Evolutionary conservation across 139 green algal genomes (phyloP).

Genomic region (Chlorella vulgaris): DNA sequence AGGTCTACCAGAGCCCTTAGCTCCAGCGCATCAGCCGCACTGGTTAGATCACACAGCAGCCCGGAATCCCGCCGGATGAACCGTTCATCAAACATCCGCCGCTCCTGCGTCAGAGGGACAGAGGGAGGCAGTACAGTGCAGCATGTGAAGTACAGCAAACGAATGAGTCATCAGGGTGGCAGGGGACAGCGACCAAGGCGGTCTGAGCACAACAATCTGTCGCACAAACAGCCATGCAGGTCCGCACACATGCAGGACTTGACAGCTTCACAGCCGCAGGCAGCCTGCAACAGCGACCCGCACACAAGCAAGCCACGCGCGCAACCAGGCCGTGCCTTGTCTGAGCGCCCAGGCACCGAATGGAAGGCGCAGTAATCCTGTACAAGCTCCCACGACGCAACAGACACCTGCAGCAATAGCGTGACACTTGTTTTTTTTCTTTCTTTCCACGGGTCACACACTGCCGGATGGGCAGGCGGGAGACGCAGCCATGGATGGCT

Average conservation of each 20-base stretch:
- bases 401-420: conserved; percentile 37
- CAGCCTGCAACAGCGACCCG: too few species aligned
- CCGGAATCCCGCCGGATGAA: conserved; percentile 69
- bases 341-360: conserved; percentile 55
- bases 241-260: not conserved
- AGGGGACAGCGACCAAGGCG: not conserved
- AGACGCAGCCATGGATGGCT: not conserved
- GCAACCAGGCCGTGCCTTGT: conserved; percentile 68
- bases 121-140: not conserved
- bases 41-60: conserved; percentile 74
- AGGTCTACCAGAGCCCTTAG: conserved; percentile 76
- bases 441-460: too few species aligned
- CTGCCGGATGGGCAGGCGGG: too few species aligned
- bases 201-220: too few species aligned
- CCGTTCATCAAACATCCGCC: conserved; percentile 75
- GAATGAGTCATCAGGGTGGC: not conserved
- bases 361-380: conserved; percentile 69
- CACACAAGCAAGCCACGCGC: too few species aligned
- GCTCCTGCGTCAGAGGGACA: conserved; percentile 47
- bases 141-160: not conserved
- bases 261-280: not conserved
- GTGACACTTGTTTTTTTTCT: not conserved
- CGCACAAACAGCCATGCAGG: not conserved
- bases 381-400: conserved; percentile 55
- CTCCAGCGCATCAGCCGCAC: conserved; percentile 67